Conservation (phyloP, 2,329 filamentous ascomycete species). For the Rachicladosporium sp. region DNA sequence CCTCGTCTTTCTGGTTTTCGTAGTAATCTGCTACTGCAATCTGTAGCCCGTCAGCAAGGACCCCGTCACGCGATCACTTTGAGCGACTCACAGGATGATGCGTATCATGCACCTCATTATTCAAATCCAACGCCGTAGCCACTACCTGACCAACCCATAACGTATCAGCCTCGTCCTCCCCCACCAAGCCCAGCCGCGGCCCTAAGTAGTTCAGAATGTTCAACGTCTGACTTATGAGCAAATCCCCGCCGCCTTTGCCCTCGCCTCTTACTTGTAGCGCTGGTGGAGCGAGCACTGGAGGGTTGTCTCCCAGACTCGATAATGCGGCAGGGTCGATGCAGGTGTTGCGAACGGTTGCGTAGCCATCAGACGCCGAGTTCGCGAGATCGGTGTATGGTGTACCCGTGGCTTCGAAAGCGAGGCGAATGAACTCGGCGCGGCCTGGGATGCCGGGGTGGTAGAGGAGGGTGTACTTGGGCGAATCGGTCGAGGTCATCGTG, state of each 20-base stretch:
- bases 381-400: slow-evolving; percentile 53
- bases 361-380: slow-evolving; percentile 37
- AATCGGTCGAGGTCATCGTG: too few relatives aligned
- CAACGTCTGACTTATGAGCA: slow-evolving; percentile 56
- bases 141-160: slow-evolving; percentile 51
- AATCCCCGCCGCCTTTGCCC: slow-evolving; percentile 38
- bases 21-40: slow-evolving; percentile 50
- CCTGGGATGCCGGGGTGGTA: slow-evolving; percentile 65
- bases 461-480: slow-evolving; percentile 28
- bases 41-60: too few relatives aligned
- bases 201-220: slow-evolving; percentile 64
- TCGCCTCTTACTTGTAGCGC: slow-evolving; percentile 43
- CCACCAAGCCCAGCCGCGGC: slow-evolving; percentile 44
- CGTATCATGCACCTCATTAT: slow-evolving; percentile 60
- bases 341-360: slow-evolving; percentile 39
- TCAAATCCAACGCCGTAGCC: slow-evolving; percentile 59
- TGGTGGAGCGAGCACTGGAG: slow-evolving; percentile 55
- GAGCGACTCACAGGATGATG: slow-evolving; percentile 48
- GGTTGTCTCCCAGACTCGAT: slow-evolving; percentile 40
- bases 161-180: slow-evolving; percentile 35
- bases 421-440: slow-evolving; percentile 61
- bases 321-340: slow-evolving; percentile 21
- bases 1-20: slow-evolving; percentile 62
- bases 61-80: too few relatives aligned
- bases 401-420: slow-evolving; percentile 57